A percentile compares a stretch with the other conserved stretches of the same genome.
Evolutionary conservation across 2,329 filamentous ascomycete species (phyloP).

Genomic region (Penicillium frequentans): DNA sequence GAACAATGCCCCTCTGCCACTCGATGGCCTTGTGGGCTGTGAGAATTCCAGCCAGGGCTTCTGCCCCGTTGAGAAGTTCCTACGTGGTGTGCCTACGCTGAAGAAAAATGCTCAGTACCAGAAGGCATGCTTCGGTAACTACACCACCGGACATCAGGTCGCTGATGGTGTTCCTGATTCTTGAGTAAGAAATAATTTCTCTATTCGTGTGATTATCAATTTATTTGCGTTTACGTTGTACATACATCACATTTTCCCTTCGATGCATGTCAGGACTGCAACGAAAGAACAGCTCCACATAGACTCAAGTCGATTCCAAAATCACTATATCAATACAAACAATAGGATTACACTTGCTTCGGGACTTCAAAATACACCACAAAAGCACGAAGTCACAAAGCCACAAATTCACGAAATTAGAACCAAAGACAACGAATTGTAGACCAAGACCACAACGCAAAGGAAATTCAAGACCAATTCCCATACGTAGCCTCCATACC

Average conservation of each 20-base stretch:
- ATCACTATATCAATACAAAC: background rate
- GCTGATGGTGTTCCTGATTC: conserved; percentile 18
- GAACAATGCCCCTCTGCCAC: conserved; percentile 30
- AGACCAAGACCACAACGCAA: no score
- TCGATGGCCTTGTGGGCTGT: conserved; percentile 30
- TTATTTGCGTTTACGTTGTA: background rate
- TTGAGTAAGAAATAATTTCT: background rate
- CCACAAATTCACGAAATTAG: no score
- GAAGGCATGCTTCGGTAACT: conserved; percentile 31
- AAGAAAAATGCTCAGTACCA: conserved; percentile 31
- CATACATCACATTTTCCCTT: background rate
- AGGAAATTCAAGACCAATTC: no score
- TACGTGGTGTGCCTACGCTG: conserved; percentile 23
- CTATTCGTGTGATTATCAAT: background rate
- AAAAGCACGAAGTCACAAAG: no score
- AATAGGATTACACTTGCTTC: no score
- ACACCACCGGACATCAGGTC: conserved; percentile 26
- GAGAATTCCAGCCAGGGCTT: conserved; percentile 29
- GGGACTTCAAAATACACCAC: no score
- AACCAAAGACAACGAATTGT: no score
- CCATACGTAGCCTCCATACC: no score
- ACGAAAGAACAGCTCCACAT: background rate
- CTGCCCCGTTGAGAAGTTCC: conserved; percentile 28
- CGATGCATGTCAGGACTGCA: background rate
- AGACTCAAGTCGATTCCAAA: background rate